Percentiles rank a stretch among this genome's conserved stretches.
These are phyloP conservation scores for Pharus latifolius DNA, from an alignment of 176 grass and related monocot genomes.

Conservation along the genomic window DNA sequence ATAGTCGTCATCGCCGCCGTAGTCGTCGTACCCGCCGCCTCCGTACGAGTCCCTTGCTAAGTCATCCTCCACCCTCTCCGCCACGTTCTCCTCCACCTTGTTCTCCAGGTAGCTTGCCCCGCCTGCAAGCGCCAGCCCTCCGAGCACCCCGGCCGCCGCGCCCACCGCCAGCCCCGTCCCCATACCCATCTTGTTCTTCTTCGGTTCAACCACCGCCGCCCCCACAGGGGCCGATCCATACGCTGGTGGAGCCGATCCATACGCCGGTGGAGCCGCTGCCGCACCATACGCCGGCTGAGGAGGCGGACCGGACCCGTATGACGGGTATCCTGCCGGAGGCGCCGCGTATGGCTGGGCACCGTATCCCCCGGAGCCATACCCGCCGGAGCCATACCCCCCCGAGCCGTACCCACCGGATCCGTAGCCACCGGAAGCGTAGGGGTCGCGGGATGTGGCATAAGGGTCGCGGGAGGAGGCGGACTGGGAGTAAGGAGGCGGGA, in stretches of 20 bases:
- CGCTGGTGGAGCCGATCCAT: background rate
- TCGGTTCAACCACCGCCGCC: background rate
- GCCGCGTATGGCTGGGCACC: background rate
- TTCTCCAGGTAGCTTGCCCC: constrained; percentile 66
- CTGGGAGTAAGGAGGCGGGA: constrained; percentile 12
- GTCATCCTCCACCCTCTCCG: constrained; percentile 57
- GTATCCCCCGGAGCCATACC: no score
- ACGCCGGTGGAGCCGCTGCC: background rate
- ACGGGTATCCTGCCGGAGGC: constrained; percentile 1
- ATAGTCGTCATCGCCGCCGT: constrained; percentile 17
- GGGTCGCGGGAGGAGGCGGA: constrained; percentile 4
- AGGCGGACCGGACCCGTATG: background rate
- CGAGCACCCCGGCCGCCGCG: constrained; percentile 53
- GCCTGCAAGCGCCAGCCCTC: constrained; percentile 50
- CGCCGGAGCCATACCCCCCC: background rate
- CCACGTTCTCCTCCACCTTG: constrained; percentile 52
- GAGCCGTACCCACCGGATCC: constrained; percentile 14
- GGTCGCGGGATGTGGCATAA: constrained; percentile 10
- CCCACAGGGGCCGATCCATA: background rate
- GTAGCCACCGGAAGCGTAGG: background rate
- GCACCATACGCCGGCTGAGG: constrained; percentile 6
- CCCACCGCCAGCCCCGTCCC: constrained; percentile 55
- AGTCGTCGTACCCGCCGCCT: background rate
- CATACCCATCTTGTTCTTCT: constrained; percentile 57
- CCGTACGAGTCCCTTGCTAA: constrained; percentile 7